Percentiles rank a stretch among this genome's conserved stretches.
phyloP scores from a whole-genome alignment of 2,329 filamentous ascomycete species.

The Herpotrichia juniperi region DNA sequence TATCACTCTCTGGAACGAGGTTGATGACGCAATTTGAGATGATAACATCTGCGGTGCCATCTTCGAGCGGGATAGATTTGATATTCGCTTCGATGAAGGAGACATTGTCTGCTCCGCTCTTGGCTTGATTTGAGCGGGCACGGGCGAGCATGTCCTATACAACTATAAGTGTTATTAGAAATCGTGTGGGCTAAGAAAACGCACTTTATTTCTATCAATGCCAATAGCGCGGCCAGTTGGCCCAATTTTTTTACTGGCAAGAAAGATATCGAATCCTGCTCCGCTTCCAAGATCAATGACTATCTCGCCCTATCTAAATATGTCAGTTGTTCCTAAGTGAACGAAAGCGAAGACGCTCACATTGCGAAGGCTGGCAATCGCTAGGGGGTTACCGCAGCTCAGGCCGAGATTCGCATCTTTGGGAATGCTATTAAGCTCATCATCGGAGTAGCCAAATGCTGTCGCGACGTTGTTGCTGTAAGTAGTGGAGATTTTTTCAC shows the following conservation, averaged over 20 bases:
- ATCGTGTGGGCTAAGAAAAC: not conserved
- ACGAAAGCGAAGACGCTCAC: not conserved
- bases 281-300: slow-evolving; percentile 64
- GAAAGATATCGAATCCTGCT: slow-evolving; percentile 64
- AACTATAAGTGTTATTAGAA: slow-evolving; percentile 3
- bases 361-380: slow-evolving; percentile 55
- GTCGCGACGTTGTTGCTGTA: slow-evolving; percentile 8
- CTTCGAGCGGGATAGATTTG: slow-evolving; percentile 55
- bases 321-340: not conserved
- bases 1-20: slow-evolving; percentile 27
- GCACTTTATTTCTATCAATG: slow-evolving; percentile 65
- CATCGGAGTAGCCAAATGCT: slow-evolving; percentile 34
- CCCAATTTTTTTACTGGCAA: slow-evolving; percentile 59
- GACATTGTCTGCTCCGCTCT: slow-evolving; percentile 51
- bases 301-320: slow-evolving; percentile 53
- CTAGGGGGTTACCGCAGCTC: slow-evolving; percentile 61
- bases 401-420: slow-evolving; percentile 59
- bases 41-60: slow-evolving; percentile 59
- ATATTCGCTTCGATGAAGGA: slow-evolving; percentile 60
- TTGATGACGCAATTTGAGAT: slow-evolving; percentile 64
- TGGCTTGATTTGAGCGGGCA: slow-evolving; percentile 53
- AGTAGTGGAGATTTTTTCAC: slow-evolving; percentile 4
- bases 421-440: slow-evolving; percentile 55
- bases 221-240: slow-evolving; percentile 58
- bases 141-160: slow-evolving; percentile 60